Percentiles rank a stretch among this genome's conserved stretches.
Evolutionary conservation across 2,329 filamentous ascomycete genomes (phyloP).

Genomic region (Sclerotinia subarctica): DNA sequence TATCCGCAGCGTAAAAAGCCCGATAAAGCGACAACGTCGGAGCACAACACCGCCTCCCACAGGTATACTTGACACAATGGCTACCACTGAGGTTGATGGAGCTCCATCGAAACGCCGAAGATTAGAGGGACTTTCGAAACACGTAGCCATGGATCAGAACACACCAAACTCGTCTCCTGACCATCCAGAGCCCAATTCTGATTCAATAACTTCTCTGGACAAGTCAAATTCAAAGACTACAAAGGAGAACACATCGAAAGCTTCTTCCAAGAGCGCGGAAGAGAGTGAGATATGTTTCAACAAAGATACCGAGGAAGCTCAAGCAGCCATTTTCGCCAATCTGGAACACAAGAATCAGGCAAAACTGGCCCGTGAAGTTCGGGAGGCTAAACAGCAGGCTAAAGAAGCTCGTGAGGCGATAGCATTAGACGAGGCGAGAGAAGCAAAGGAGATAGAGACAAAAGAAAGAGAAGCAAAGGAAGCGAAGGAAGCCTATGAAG

Average conservation of each 20-base stretch:
- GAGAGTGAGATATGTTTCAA: constrained; percentile 38
- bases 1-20: constrained; percentile 47
- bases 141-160: constrained; percentile 29
- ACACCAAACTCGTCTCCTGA: constrained; percentile 35
- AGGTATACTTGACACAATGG: constrained; percentile 43
- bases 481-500: constrained; percentile 25
- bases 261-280: neutral
- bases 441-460: constrained; percentile 30
- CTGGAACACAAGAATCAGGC: constrained; percentile 30
- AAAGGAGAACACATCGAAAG: neutral
- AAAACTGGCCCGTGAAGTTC: constrained; percentile 29
- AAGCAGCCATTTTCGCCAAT: constrained; percentile 30
- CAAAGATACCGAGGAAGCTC: constrained; percentile 34
- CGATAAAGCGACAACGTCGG: constrained; percentile 56
- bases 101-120: constrained; percentile 55
- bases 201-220: constrained; percentile 28
- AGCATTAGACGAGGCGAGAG: constrained; percentile 31
- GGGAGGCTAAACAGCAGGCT: constrained; percentile 33
- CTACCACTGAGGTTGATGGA: constrained; percentile 53
- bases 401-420: constrained; percentile 38
- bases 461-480: constrained; percentile 25
- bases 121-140: constrained; percentile 43
- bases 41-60: constrained; percentile 56
- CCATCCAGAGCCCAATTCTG: constrained; percentile 26
- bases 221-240: constrained; percentile 5